Evolutionary conservation across 441 rosid genomes (phyloP).

Genomic region (Gossypium gossypioides): DNA sequence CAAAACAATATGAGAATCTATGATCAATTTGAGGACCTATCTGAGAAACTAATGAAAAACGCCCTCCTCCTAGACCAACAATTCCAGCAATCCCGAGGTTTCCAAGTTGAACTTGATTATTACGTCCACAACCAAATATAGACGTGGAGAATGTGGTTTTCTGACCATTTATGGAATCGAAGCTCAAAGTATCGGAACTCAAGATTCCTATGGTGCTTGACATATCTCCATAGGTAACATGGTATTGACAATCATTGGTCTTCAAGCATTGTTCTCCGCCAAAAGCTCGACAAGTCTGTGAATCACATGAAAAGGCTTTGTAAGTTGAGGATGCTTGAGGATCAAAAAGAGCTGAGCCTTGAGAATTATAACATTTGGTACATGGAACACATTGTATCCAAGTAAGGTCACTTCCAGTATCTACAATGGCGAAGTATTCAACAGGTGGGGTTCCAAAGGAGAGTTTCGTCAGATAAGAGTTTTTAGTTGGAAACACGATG

Average conservation of each 20-base stretch:
- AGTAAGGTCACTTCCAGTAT: slow-evolving; percentile 45
- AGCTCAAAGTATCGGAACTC: slow-evolving; percentile 26
- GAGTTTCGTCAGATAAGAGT: slow-evolving; percentile 34
- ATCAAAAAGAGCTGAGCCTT: slow-evolving; percentile 28
- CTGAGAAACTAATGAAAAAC: slow-evolving; percentile 25
- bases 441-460: slow-evolving; percentile 39
- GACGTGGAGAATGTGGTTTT: slow-evolving; percentile 14
- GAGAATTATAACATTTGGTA: slow-evolving; percentile 27
- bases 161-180: slow-evolving; percentile 22
- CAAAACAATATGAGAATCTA: slow-evolving; percentile 35
- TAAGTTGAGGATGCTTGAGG: slow-evolving; percentile 29
- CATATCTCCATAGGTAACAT: slow-evolving; percentile 20
- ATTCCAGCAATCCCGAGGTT: slow-evolving; percentile 23
- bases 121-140: slow-evolving; percentile 35
- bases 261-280: slow-evolving; percentile 7
- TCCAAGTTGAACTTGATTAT: slow-evolving; percentile 20
- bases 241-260: slow-evolving; percentile 20
- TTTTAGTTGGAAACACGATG: slow-evolving; percentile 3
- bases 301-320: slow-evolving; percentile 16
- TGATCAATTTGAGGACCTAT: slow-evolving; percentile 15
- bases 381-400: slow-evolving; percentile 55
- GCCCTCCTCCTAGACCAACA: slow-evolving; percentile 37
- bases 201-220: slow-evolving; percentile 23
- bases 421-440: slow-evolving; percentile 25
- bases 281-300: slow-evolving; percentile 15